Percentiles rank a stretch among this genome's conserved stretches.
Conservation (phyloP, 306 rosid genomes). For the Sicyos edulis region DNA sequence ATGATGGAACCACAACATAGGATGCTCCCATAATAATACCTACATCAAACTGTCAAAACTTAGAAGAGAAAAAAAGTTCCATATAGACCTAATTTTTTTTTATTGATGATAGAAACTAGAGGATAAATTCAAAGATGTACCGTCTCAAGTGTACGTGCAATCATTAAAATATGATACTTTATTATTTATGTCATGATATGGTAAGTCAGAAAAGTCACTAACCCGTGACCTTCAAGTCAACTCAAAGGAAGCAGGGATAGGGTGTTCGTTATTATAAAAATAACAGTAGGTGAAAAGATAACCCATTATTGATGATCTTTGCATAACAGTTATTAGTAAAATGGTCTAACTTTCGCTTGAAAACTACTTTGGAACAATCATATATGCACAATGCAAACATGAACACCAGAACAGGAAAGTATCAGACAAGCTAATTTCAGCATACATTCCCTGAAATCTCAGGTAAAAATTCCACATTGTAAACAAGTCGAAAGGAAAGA, state of each 20-base stretch:
- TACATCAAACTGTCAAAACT: constrained; percentile 32
- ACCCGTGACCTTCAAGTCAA: constrained; percentile 4
- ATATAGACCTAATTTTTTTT: background rate
- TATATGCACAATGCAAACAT: background rate
- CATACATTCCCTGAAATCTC: constrained; percentile 2
- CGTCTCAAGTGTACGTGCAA: background rate
- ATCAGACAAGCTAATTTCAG: constrained; percentile 10
- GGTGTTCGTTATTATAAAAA: background rate
- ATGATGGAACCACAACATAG: constrained; percentile 48
- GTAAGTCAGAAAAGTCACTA: background rate
- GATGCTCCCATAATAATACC: constrained; percentile 63
- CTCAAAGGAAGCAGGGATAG: background rate
- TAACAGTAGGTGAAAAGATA: background rate
- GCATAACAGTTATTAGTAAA: background rate
- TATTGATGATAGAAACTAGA: background rate
- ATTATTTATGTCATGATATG: background rate
- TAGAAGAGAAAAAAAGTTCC: background rate
- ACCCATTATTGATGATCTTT: constrained; percentile 9
- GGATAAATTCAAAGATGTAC: background rate
- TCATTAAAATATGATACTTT: background rate
- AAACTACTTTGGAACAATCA: constrained; percentile 6
- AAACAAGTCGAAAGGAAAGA: background rate
- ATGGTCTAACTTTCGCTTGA: background rate
- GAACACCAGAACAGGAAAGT: constrained; percentile 1
- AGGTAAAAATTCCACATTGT: background rate